phyloP scores from a whole-genome alignment of 768 basidiomycete genomes.

The Lactarius psammicola region DNA sequence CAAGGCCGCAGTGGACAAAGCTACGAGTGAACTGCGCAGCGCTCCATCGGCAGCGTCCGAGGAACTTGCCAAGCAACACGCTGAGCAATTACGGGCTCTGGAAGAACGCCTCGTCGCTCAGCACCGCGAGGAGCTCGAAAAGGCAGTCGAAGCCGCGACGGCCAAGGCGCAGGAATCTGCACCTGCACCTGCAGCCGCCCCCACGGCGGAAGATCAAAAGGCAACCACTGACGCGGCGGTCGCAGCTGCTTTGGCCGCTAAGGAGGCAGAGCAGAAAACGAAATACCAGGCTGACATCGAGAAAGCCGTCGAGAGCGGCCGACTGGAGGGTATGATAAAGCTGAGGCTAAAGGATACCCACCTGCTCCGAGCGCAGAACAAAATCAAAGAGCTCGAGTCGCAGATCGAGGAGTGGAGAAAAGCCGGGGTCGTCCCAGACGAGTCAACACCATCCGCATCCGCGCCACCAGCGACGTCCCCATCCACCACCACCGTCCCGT shows the following conservation, averaged over 20 bases:
- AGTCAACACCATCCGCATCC: conserved; percentile 5
- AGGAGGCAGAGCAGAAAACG: conserved; percentile 47
- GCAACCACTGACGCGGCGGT: conserved; percentile 52
- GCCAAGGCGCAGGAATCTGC: conserved; percentile 34
- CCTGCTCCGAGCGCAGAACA: conserved; percentile 56
- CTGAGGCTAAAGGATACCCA: conserved; percentile 69
- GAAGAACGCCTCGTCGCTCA: conserved; percentile 52
- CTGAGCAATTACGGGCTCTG: conserved; percentile 56
- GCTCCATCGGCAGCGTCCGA: conserved; percentile 35
- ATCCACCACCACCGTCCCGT: conserved; percentile 18
- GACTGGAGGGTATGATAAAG: conserved; percentile 61
- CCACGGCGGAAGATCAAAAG: conserved; percentile 35
- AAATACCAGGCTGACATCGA: conserved; percentile 56
- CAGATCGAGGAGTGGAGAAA: conserved; percentile 58
- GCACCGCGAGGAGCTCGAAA: conserved; percentile 54
- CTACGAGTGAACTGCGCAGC: conserved; percentile 44
- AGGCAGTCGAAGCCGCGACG: conserved; percentile 43
- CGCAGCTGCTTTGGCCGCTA: conserved; percentile 47
- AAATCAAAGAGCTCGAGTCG: conserved; percentile 66
- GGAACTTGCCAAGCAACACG: conserved; percentile 51
- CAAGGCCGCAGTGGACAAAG: conserved; percentile 56
- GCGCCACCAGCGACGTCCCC: conserved; percentile 20
- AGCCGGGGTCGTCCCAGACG: conserved; percentile 42
- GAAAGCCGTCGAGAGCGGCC: conserved; percentile 65
- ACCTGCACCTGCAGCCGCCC: conserved; percentile 29